Conservation (phyloP, 2,329 filamentous ascomycete genomes). For the Juglanconis sp. region DNA sequence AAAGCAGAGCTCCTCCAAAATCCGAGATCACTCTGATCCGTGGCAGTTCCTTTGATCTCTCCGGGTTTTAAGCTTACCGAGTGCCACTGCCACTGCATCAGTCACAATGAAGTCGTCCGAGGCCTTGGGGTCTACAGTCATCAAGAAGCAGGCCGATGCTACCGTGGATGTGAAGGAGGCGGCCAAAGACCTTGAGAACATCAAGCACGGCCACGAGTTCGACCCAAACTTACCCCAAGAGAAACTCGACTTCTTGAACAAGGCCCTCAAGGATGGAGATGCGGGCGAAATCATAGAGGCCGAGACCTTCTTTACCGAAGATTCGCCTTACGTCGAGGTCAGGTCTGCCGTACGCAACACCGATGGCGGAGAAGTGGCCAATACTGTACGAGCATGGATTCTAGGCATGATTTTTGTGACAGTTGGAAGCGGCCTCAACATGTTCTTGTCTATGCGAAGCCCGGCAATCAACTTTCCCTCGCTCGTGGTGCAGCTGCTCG, state of each 20-base stretch:
- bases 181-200: conserved; percentile 25
- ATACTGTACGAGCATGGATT: conserved; percentile 43
- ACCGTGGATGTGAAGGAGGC: conserved; percentile 11
- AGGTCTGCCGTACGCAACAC: conserved; percentile 42
- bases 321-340: conserved; percentile 39
- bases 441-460: conserved; percentile 33
- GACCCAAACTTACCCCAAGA: conserved; percentile 33
- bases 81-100: background rate
- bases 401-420: conserved; percentile 43
- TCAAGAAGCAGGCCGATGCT: conserved; percentile 4
- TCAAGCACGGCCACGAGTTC: conserved; percentile 32
- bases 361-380: conserved; percentile 40
- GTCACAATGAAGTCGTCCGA: background rate
- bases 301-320: conserved; percentile 31
- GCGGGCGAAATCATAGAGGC: conserved; percentile 28
- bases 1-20: too few species aligned
- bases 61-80: background rate
- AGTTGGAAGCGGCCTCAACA: conserved; percentile 36
- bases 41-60: too few species aligned
- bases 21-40: too few species aligned
- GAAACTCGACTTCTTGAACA: conserved; percentile 30
- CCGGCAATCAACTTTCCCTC: conserved; percentile 35
- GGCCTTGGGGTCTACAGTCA: background rate
- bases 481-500: conserved; percentile 38
- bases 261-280: conserved; percentile 29